A percentile compares a stretch with the other conserved stretches of the same genome.
Conservation (phyloP, 1,284 basidiomycete genomes). For the Anthracocystis panici-leucophaei region DNA sequence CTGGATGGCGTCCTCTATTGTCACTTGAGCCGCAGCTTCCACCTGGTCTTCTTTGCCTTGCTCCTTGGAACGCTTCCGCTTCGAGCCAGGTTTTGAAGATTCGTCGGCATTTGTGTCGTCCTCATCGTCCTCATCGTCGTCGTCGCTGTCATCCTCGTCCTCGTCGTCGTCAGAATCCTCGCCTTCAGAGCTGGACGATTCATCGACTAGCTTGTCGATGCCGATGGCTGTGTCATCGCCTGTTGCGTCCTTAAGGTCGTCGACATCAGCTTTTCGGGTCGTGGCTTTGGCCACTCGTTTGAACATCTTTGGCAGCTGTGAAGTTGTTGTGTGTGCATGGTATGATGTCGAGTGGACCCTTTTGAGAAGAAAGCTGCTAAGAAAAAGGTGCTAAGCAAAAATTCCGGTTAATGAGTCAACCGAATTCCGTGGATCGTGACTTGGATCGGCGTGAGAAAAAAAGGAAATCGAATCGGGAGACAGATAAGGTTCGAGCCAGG, state of each 20-base stretch:
- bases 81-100: constrained; percentile 20
- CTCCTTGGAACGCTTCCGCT: constrained; percentile 33
- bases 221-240: constrained; percentile 48
- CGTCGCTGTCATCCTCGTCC: constrained; percentile 17
- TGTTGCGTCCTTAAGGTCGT: constrained; percentile 28
- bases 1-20: constrained; percentile 37
- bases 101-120: constrained; percentile 4
- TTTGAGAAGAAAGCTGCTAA: constrained; percentile 19
- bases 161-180: constrained; percentile 28
- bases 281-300: constrained; percentile 49
- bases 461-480: constrained; percentile 18
- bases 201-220: constrained; percentile 50
- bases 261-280: constrained; percentile 24
- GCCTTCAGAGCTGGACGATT: constrained; percentile 42
- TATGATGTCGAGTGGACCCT: constrained; percentile 5
- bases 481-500: constrained; percentile 17
- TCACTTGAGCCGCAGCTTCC: constrained; percentile 26
- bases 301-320: constrained; percentile 26
- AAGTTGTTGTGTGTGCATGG: not conserved
- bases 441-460: not conserved
- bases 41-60: constrained; percentile 15
- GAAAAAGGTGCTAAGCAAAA: constrained; percentile 12
- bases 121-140: constrained; percentile 5
- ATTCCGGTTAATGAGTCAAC: not conserved
- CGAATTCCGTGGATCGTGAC: not conserved